Evolutionary conservation across 192 early-diverging fungal species (phyloP), one percentile per base, ranked within the genome.

Genomic region (Backusella parvicylindrica): DNA sequence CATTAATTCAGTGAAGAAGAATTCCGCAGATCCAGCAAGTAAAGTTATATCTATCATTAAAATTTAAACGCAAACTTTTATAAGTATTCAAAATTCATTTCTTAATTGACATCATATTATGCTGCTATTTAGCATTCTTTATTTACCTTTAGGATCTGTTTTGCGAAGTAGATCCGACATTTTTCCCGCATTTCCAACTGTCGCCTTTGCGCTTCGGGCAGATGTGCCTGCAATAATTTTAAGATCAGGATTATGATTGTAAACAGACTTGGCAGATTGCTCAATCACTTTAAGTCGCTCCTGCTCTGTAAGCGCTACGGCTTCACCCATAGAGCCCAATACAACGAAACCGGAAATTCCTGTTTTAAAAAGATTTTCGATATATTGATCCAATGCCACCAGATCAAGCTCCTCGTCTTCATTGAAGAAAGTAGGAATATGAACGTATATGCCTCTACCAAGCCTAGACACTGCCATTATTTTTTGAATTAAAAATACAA

Each of bases 131-230:
- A 65, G 4, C 30, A 18, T 33, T 65, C 30, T 21, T 21, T 35
- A n/a, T 50, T 72, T 60, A 65, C 72, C 72, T 43, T 49, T 64
- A 0, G 77, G 64, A 64, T 71, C 37, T 15, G 75, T 81, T 30
- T 81, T 71, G 3, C 50, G 40, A 72, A 76, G 50, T 15, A 82
- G 28, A 71, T 72, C 65, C 43, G 72, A 74, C n/a, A 82, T 74
- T 71, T 82, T 82, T 30, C 81, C 81, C 69, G 78, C 75, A 40
- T 75, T 82, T n/a, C 77, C 81, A 18, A 78, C 81, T 8, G 81
- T 82, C 15, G 43, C 47, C 16, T 77, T 69, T 40, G 77, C 81
- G 28, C 77, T 78, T 11, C 40, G 38, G 6, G 73, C 73, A 38
- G 77, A 74, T 37, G 76, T 71, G 32, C 81, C 81, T 23, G 74